Percentiles rank a stretch among this genome's conserved stretches.
These are phyloP conservation scores for Fusarium redolens DNA, from an alignment of 2,329 filamentous ascomycete genomes.

Conservation along the genomic window DNA sequence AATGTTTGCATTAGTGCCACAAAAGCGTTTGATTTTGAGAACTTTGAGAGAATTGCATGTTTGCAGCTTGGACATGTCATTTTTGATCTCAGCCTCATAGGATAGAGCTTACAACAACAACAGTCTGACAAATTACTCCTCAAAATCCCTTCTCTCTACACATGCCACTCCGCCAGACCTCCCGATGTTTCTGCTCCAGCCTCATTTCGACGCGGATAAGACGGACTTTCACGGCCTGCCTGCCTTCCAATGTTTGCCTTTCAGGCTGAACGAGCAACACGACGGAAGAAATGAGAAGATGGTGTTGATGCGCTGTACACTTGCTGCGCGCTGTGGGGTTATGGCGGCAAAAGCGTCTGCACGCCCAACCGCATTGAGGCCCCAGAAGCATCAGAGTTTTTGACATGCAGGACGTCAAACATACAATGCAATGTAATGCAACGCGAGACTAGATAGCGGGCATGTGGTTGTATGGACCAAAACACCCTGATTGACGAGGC, in stretches of 20 bases:
- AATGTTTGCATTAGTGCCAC: slow-evolving; percentile 7
- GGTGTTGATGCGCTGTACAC: slow-evolving; percentile 62
- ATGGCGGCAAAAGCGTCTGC: slow-evolving; percentile 58
- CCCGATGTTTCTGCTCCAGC: neutral
- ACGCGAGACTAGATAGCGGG: slow-evolving; percentile 28
- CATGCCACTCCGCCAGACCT: neutral
- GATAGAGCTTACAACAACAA: neutral
- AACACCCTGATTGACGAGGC: slow-evolving; percentile 34
- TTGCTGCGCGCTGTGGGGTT: slow-evolving; percentile 48
- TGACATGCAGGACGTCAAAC: slow-evolving; percentile 38
- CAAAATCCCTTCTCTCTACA: neutral
- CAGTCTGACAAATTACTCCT: neutral
- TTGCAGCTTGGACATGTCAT: neutral
- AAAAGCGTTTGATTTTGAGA: neutral
- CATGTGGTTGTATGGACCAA: slow-evolving; percentile 31
- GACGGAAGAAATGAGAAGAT: slow-evolving; percentile 30
- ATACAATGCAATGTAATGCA: slow-evolving; percentile 14
- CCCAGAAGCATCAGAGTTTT: slow-evolving; percentile 32
- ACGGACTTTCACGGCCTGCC: neutral
- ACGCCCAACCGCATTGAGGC: slow-evolving; percentile 60
- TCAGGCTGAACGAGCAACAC: slow-evolving; percentile 28
- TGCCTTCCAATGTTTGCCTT: slow-evolving; percentile 1
- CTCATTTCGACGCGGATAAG: slow-evolving; percentile 1
- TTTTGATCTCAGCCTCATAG: slow-evolving; percentile 1
- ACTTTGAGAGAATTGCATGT: neutral